Conservation (phyloP, 331 rosid species). For the Erythrophleum ivorense region DNA sequence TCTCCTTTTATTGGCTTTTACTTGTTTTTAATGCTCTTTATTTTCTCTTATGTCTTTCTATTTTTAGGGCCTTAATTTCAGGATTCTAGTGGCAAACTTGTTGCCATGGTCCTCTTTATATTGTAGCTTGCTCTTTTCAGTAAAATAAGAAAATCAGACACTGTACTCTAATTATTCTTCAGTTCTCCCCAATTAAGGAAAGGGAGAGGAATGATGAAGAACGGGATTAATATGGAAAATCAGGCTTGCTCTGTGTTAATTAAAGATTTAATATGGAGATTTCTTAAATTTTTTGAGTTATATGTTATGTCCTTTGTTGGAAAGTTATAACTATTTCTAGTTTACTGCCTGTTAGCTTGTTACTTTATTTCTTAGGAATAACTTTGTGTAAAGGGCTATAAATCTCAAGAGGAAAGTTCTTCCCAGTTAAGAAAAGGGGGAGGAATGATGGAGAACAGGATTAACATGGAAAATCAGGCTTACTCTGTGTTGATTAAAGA, state of each 20-base stretch:
- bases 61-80: too few relatives aligned
- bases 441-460: neutral
- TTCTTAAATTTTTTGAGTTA: neutral
- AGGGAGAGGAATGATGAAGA: neutral
- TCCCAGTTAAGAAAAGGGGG: neutral
- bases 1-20: too few relatives aligned
- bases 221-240: neutral
- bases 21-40: too few relatives aligned
- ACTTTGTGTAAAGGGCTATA: too few relatives aligned
- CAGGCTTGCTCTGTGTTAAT: neutral
- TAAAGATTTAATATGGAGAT: neutral
- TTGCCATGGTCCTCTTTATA: too few relatives aligned
- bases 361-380: too few relatives aligned
- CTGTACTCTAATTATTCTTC: too few relatives aligned
- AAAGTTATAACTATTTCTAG: neutral
- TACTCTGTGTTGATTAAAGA: neutral
- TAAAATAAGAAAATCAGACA: too few relatives aligned
- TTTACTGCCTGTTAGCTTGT: neutral
- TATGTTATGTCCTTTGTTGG: neutral
- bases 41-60: too few relatives aligned
- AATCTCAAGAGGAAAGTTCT: neutral
- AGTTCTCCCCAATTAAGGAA: neutral
- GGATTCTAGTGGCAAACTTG: too few relatives aligned
- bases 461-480: neutral
- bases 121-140: too few relatives aligned